Evolutionary conservation across 345 rosid species (phyloP), one percentile per base, ranked within the genome.

Genomic region (Murraya paniculata): DNA sequence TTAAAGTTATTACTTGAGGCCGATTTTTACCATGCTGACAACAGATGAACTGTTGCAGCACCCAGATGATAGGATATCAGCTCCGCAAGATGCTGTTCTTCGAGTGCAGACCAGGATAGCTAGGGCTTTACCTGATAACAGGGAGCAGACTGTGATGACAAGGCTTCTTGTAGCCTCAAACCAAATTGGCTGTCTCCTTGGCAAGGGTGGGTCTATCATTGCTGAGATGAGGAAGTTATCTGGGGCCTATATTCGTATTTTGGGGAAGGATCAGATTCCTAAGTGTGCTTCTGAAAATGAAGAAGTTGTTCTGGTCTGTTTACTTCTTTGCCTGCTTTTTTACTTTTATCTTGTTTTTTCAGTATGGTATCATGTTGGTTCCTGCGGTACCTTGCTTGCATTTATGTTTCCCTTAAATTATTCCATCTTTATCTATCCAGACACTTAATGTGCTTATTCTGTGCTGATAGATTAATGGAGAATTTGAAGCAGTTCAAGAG

Each of bases 151-250:
- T 73, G 84, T 86, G 64, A 78, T 71, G 64, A 91, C 91, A 38
- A 86, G 91, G 81, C 84, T 92, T 77, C 91, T 92, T 79, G 90
- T 89, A 75, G 80, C 90, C 6, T 86, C 91, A 7, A 86, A 87
- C 85, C 93, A 92, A 87, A 88, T 86, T 73, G 94, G 93, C 72
- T 92, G 92, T 84, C 93, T 92, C 66, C 91, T 92, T 79, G 97
- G 94, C 73, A 89, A 85, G 84, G 94, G 91, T 82, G 97, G 97
- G 71, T 67, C 92, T 25, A 83, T 89, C 81, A 91, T 90, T 81
- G 86, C 90, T 71, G 93, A 91, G 79, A 89, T 91, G 94, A 90
- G 94, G 84, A 92, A 86, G 77, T 84, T 80, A 41, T 62, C 94
- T 75, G 88, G 94, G 56, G 97, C 94, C 41, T 81, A 87, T 83